Evolutionary conservation across 352 stramenopile species (phyloP).

Genomic region (Pythium volutum): DNA sequence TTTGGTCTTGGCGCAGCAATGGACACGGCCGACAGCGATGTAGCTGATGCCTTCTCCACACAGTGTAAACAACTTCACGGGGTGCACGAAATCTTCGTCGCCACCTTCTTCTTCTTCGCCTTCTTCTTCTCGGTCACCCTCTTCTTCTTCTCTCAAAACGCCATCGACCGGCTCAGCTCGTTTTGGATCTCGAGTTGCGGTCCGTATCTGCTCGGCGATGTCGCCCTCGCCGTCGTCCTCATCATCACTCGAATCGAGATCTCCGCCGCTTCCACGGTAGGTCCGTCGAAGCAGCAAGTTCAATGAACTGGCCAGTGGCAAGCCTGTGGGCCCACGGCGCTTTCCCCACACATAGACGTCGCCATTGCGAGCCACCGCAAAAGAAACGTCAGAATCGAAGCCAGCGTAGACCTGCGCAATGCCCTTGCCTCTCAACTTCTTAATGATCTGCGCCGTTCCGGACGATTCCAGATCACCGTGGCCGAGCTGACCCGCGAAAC

Average conservation of each 20-base stretch:
- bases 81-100: constrained; percentile 66
- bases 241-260: constrained; percentile 52
- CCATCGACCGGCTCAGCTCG: constrained; percentile 11
- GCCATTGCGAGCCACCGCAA: constrained; percentile 60
- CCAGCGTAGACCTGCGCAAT: constrained; percentile 77
- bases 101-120: constrained; percentile 44
- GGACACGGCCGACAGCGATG: constrained; percentile 72
- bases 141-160: not conserved
- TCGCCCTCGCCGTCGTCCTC: constrained; percentile 26
- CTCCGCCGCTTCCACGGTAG: constrained; percentile 28
- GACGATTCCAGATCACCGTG: constrained; percentile 68
- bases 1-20: constrained; percentile 75
- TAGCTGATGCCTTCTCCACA: constrained; percentile 65
- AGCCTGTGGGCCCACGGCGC: constrained; percentile 48
- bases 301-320: constrained; percentile 35
- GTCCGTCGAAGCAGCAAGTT: constrained; percentile 34
- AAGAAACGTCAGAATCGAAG: constrained; percentile 80
- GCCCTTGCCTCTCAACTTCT: constrained; percentile 55
- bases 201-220: not conserved
- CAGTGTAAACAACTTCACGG: constrained; percentile 58
- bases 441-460: constrained; percentile 57
- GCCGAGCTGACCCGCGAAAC: constrained; percentile 64
- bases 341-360: constrained; percentile 85
- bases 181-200: not conserved
- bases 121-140: constrained; percentile 13